Conservation (phyloP, 1,139 yeast species). For the Saccharomyces hybrid region DNA sequence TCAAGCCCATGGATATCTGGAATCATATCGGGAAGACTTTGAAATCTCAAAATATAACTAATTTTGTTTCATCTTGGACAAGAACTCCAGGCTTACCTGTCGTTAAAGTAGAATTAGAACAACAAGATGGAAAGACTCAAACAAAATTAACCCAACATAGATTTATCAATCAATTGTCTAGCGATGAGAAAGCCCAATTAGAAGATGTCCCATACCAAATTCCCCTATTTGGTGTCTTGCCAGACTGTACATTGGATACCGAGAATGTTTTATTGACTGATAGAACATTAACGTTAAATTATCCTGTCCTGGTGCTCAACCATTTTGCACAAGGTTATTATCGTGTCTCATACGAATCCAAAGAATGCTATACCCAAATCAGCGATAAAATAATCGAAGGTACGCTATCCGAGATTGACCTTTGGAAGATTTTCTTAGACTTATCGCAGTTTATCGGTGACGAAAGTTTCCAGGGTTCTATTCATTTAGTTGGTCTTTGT, state of each 20-base stretch:
- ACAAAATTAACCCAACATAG: slow-evolving; percentile 48
- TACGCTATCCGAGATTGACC: slow-evolving; percentile 22
- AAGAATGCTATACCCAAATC: slow-evolving; percentile 29
- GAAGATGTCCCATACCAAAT: slow-evolving; percentile 34
- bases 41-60: slow-evolving; percentile 33
- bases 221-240: slow-evolving; percentile 45
- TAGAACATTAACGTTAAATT: slow-evolving; percentile 33
- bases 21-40: slow-evolving; percentile 28
- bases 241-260: slow-evolving; percentile 35
- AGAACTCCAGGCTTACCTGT: slow-evolving; percentile 54
- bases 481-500: slow-evolving; percentile 26
- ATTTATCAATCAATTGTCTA: slow-evolving; percentile 25
- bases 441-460: slow-evolving; percentile 28
- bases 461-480: slow-evolving; percentile 19
- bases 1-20: slow-evolving; percentile 57
- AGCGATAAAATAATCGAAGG: slow-evolving; percentile 23
- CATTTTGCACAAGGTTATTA: slow-evolving; percentile 43
- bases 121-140: slow-evolving; percentile 21
- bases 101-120: slow-evolving; percentile 35
- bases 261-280: slow-evolving; percentile 41
- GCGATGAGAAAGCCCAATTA: slow-evolving; percentile 13
- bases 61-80: slow-evolving; percentile 53
- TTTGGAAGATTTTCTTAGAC: slow-evolving; percentile 31
- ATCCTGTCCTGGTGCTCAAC: slow-evolving; percentile 37
- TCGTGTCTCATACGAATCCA: slow-evolving; percentile 34